phyloP scores from a whole-genome alignment of 164 flowering plant genomes.

The Vitis vinifera region DNA sequence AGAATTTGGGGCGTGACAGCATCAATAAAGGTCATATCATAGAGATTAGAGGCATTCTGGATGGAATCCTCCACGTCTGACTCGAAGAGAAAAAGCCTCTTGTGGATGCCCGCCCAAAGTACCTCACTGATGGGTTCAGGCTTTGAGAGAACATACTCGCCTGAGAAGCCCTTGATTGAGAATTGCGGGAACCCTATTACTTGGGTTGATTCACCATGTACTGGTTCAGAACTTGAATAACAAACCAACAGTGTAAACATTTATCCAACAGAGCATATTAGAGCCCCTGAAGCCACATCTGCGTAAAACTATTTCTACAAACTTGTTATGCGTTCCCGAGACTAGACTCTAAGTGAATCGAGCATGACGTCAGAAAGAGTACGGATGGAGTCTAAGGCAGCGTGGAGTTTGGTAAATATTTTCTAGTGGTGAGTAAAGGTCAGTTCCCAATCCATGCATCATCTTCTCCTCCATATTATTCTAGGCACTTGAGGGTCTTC shows the following conservation, averaged over 20 bases:
- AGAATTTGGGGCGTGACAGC: too few relatives aligned
- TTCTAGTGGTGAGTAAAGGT: too few relatives aligned
- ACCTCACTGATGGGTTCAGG: conserved; percentile 43
- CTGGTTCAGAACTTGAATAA: conserved; percentile 50
- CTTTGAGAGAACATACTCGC: conserved; percentile 32
- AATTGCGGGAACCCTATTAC: conserved; percentile 56
- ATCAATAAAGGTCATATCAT: conserved; percentile 85
- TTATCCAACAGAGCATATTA: conserved; percentile 59
- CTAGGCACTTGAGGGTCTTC: too few relatives aligned
- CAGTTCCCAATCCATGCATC: too few relatives aligned
- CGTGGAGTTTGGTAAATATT: too few relatives aligned
- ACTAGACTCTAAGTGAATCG: too few relatives aligned
- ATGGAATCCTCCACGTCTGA: conserved; percentile 82
- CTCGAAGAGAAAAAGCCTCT: conserved; percentile 67
- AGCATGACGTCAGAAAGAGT: too few relatives aligned
- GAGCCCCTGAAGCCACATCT: too few relatives aligned
- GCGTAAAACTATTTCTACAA: too few relatives aligned
- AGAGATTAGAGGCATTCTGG: conserved; percentile 32
- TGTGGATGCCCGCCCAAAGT: conserved; percentile 76
- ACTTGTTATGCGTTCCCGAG: too few relatives aligned
- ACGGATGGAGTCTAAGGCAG: too few relatives aligned
- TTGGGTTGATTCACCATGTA: conserved; percentile 59
- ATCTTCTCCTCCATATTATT: too few relatives aligned
- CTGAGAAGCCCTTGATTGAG: conserved; percentile 47
- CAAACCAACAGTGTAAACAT: conserved; percentile 56